These are phyloP conservation scores for Eudorina sp. DNA, from an alignment of 139 green algal genomes.

Conservation along the genomic window DNA sequence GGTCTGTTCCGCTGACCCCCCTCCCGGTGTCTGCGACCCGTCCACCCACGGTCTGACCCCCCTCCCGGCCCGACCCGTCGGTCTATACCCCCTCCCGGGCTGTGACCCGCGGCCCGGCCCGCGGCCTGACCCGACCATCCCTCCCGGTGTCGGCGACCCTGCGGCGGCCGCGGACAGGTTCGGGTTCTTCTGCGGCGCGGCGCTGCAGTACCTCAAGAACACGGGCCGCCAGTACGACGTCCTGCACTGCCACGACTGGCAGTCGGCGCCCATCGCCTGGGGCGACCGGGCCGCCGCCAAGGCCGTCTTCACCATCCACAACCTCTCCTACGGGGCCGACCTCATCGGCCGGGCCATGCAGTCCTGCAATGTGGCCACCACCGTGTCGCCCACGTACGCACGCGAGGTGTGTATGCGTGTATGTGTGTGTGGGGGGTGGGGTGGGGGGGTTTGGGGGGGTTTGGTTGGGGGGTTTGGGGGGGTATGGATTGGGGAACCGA, in stretches of 20 bases:
- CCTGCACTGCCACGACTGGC: conserved; percentile 98
- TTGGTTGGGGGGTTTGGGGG: too few species aligned
- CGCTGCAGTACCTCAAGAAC: conserved; percentile 89
- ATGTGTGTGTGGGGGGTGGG: background rate
- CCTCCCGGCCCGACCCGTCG: too few species aligned
- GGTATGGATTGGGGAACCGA: too few species aligned
- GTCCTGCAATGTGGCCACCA: conserved; percentile 85
- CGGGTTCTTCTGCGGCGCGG: conserved; percentile 91
- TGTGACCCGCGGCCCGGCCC: too few species aligned
- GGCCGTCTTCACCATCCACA: conserved; percentile 95
- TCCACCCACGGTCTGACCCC: too few species aligned
- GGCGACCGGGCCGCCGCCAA: conserved; percentile 63
- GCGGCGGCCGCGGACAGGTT: conserved; percentile 68
- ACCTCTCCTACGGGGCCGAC: conserved; percentile 92
- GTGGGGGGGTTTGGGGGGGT: too few species aligned
- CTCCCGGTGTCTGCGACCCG: too few species aligned
- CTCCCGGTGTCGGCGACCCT: background rate
- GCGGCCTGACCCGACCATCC: background rate
- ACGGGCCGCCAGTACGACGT: conserved; percentile 80
- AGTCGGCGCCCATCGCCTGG: conserved; percentile 80
- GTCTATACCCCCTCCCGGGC: too few species aligned
- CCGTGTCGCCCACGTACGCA: conserved; percentile 95
- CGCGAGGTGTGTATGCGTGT: conserved; percentile 69
- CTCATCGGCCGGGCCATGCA: conserved; percentile 85
- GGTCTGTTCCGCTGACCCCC: too few species aligned